These are phyloP conservation scores for Aureobasidium lini DNA, from an alignment of 2,329 filamentous ascomycete species.

Conservation along the genomic window DNA sequence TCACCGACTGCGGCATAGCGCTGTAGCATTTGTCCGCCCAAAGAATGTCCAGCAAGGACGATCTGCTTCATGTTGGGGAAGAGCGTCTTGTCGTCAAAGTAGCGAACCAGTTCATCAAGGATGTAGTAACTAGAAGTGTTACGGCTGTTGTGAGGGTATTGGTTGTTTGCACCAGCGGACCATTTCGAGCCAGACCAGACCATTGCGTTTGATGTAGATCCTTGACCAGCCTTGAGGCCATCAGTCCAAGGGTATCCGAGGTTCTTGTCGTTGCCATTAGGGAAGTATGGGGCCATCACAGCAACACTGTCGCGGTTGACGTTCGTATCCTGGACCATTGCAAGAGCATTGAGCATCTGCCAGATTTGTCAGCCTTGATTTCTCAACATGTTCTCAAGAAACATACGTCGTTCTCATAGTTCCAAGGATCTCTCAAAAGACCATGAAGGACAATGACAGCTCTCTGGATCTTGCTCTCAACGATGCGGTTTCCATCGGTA, in stretches of 20 bases:
- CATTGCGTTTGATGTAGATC: constrained; percentile 27
- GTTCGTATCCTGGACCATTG: constrained; percentile 22
- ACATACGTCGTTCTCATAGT: constrained; percentile 24
- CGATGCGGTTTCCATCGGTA: constrained; percentile 22
- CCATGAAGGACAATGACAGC: constrained; percentile 31
- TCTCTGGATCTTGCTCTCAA: constrained; percentile 22
- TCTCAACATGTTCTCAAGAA: background rate
- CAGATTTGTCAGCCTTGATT: background rate
- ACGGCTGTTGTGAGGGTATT: constrained; percentile 26
- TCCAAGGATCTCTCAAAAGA: constrained; percentile 27
- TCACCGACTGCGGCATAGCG: constrained; percentile 30
- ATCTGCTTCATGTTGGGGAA: constrained; percentile 32
- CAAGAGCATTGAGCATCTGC: constrained; percentile 26
- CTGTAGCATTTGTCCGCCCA: constrained; percentile 29
- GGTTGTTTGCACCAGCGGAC: constrained; percentile 28
- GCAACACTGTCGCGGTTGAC: constrained; percentile 26
- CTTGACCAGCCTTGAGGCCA: constrained; percentile 19
- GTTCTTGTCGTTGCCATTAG: constrained; percentile 30
- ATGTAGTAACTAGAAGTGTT: constrained; percentile 27
- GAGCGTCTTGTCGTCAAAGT: constrained; percentile 27
- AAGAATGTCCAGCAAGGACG: constrained; percentile 30
- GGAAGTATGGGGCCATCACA: constrained; percentile 29
- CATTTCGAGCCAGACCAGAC: constrained; percentile 30
- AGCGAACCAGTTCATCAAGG: constrained; percentile 29
- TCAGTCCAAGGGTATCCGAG: constrained; percentile 28